Percentiles rank a stretch among this genome's conserved stretches.
Evolutionary conservation across 768 basidiomycete species (phyloP).

Genomic region (Psilocybe azurescens): DNA sequence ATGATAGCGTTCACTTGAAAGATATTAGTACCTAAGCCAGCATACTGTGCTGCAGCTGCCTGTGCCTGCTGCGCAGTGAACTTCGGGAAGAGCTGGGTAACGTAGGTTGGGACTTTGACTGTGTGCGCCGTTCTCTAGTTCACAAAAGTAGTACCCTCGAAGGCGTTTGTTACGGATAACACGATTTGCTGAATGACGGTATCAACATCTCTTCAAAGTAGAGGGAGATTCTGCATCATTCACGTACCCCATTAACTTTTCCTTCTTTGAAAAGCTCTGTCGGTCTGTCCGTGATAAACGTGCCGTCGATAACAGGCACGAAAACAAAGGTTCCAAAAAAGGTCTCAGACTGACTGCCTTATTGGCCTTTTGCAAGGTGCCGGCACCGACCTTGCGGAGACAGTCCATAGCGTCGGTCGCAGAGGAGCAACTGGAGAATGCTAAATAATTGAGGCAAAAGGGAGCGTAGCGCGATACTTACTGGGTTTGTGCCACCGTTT

Average conservation of each 20-base stretch:
- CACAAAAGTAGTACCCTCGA: slow-evolving; percentile 46
- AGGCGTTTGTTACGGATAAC: slow-evolving; percentile 43
- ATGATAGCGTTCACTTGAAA: slow-evolving; percentile 40
- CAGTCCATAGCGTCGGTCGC: slow-evolving; percentile 41
- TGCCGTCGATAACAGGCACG: slow-evolving; percentile 54
- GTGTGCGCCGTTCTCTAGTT: slow-evolving; percentile 30
- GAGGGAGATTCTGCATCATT: not conserved
- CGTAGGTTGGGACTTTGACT: slow-evolving; percentile 35
- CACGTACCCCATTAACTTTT: slow-evolving; percentile 9
- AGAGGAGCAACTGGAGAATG: slow-evolving; percentile 37
- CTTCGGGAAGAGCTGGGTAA: slow-evolving; percentile 43
- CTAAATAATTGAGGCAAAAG: too few relatives aligned
- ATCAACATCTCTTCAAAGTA: not conserved
- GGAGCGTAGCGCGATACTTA: not conserved
- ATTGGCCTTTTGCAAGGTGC: slow-evolving; percentile 39
- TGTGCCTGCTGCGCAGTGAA: slow-evolving; percentile 33
- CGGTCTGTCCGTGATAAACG: slow-evolving; percentile 48
- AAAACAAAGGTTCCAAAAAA: slow-evolving; percentile 48
- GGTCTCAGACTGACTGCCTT: slow-evolving; percentile 30
- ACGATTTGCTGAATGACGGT: slow-evolving; percentile 32
- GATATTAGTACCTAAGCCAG: slow-evolving; percentile 34
- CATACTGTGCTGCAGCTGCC: slow-evolving; percentile 35
- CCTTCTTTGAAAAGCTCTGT: slow-evolving; percentile 38
- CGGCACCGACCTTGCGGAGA: slow-evolving; percentile 39
- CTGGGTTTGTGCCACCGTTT: slow-evolving; percentile 11